These are phyloP conservation scores for Daldinia decipiens DNA, from an alignment of 495 filamentous ascomycete species.

Conservation along the genomic window DNA sequence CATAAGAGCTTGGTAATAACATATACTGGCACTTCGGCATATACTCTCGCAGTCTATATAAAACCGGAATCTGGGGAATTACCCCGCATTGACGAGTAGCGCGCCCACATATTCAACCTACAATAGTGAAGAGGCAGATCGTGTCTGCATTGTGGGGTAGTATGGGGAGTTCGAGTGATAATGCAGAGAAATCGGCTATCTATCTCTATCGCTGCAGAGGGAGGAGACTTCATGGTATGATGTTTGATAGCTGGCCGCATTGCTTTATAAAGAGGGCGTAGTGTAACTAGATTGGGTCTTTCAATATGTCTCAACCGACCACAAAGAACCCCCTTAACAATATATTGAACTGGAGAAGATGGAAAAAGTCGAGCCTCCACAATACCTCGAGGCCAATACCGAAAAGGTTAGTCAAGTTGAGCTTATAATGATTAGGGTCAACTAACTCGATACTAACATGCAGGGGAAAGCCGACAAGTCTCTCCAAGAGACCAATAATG, in stretches of 20 bases:
- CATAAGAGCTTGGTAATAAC: not conserved
- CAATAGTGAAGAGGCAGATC: not conserved
- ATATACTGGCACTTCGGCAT: constrained; percentile 5
- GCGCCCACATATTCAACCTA: not conserved
- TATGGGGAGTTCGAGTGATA: constrained; percentile 8
- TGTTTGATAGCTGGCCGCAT: not conserved
- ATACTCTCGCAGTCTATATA: not conserved
- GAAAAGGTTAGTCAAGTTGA: constrained; percentile 15
- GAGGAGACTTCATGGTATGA: not conserved
- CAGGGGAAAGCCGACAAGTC: constrained; percentile 13
- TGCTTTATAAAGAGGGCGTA: not conserved
- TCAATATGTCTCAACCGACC: not conserved
- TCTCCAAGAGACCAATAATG: constrained; percentile 3
- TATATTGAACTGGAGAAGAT: constrained; percentile 8
- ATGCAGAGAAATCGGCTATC: constrained; percentile 33
- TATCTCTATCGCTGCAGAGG: not conserved
- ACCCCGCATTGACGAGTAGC: constrained; percentile 21
- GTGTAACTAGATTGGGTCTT: not conserved
- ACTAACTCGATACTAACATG: not conserved
- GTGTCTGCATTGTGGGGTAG: constrained; percentile 18
- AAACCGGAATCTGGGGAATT: constrained; percentile 21
- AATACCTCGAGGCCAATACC: constrained; percentile 20
- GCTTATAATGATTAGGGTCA: not conserved
- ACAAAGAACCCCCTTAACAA: not conserved
- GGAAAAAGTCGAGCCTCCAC: constrained; percentile 30